Evolutionary conservation across 2,329 filamentous ascomycete genomes (phyloP), one percentile per base, ranked within the genome.

Genomic region (Penicillium sp.): DNA sequence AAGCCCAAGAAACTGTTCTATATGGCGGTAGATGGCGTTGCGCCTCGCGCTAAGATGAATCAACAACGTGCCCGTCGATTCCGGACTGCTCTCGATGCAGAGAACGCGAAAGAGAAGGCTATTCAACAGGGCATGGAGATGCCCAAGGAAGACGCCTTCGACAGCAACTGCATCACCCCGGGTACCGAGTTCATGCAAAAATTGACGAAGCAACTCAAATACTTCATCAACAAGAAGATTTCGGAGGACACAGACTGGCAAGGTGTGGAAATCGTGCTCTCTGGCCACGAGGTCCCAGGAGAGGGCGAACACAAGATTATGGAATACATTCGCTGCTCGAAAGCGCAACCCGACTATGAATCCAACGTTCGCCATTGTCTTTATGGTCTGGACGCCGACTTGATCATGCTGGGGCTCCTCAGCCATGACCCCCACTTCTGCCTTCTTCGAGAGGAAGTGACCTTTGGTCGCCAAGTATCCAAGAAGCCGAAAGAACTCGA

Each of bases 221-320:
- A 99, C 73, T 99, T 99, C 75, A 88, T 99, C 79, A 96, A 90
- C 79, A 99, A 99, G 78, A 99, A 99, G 76, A 87, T 99, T 10
- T 94, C 91, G 2, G 93, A 99, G 73, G 94, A 99, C 73, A 85
- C 87, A 44, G 94, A 99, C 67, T 99, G 94, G 94, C 94, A 99
- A 76, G 90, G 90, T 56, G 94, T 95, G 61, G 92, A 97, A 70
- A 87, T 99, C 65, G 91, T 99, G 49, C 82, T 99, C 55, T 99
- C 94, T 6, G 94, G 95, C 51, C 95, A 99, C 70, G 95, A 99
- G 74, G 93, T 97, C 26, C 94, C 94, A 7, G 94, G 94, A 66
- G 95, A 99, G 76, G 94, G 94, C 66, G 94, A 99, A 75, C 94
- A 99, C 80, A 99, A 99, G 79, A 96, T 99, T 76, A 99, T 99